Conservation (phyloP, 2,329 filamentous ascomycete genomes). For the Rosellinia necatrix region DNA sequence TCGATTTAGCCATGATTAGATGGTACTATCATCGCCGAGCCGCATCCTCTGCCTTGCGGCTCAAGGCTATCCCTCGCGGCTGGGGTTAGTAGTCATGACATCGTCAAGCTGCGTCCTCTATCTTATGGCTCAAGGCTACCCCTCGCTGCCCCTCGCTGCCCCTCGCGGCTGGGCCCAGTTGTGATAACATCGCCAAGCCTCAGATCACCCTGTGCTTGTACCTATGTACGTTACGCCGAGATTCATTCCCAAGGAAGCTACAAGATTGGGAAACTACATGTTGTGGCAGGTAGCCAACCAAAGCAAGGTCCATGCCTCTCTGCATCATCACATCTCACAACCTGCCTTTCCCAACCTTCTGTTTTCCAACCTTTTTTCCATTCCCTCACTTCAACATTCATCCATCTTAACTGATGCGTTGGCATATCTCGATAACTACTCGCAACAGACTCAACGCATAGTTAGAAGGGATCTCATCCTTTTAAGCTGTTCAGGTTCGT, state of each 20-base stretch:
- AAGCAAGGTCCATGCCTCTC: not conserved
- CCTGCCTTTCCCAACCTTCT: not conserved
- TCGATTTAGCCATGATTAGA: not conserved
- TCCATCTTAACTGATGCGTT: not conserved
- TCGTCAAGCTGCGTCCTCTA: not conserved
- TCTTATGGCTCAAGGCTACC: too few species aligned
- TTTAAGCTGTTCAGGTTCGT: not conserved
- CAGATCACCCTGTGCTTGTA: not conserved
- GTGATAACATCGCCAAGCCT: too few species aligned
- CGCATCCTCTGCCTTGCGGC: not conserved
- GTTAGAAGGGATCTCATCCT: not conserved
- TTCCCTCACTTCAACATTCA: not conserved
- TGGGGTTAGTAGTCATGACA: conserved; percentile 8
- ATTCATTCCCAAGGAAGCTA: too few species aligned
- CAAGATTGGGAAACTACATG: not conserved
- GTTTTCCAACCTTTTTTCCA: not conserved
- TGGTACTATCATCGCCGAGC: not conserved
- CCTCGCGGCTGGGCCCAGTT: too few species aligned
- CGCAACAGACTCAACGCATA: not conserved
- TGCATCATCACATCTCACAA: not conserved
- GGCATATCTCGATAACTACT: not conserved
- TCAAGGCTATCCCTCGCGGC: not conserved
- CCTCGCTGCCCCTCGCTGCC: too few species aligned
- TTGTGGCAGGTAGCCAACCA: not conserved
- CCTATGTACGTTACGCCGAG: conserved; percentile 16